phyloP scores from a whole-genome alignment of 495 filamentous ascomycete species.

The Hypomontagnella monticulosa region DNA sequence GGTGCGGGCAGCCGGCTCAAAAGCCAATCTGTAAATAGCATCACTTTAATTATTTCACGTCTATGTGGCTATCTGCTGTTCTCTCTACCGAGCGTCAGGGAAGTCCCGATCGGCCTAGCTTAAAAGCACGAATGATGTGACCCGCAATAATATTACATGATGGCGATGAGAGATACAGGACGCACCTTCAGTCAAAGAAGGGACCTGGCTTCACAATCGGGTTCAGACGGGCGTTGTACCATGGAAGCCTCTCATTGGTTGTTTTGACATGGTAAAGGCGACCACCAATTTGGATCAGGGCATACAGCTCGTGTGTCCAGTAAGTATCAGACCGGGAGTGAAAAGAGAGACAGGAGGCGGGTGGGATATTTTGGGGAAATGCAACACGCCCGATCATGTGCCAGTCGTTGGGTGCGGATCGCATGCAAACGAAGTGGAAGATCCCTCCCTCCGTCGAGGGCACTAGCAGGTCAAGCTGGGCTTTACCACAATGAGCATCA shows the following conservation, averaged over 20 bases:
- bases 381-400: constrained; percentile 35
- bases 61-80: constrained; percentile 9
- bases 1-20: no score
- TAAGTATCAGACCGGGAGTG: neutral
- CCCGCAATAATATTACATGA: constrained; percentile 23
- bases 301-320: constrained; percentile 10
- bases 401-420: constrained; percentile 33
- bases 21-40: no score
- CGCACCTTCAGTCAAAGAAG: constrained; percentile 24
- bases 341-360: constrained; percentile 37
- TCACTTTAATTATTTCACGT: no score
- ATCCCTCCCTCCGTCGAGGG: constrained; percentile 37
- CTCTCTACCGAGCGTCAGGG: constrained; percentile 9
- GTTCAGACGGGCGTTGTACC: constrained; percentile 20
- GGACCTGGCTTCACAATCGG: constrained; percentile 31
- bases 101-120: constrained; percentile 21
- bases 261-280: constrained; percentile 34
- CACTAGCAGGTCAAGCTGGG: constrained; percentile 33
- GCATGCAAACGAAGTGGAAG: constrained; percentile 37
- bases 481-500: neutral
- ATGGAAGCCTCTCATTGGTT: constrained; percentile 18
- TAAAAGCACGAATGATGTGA: constrained; percentile 17
- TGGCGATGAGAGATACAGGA: constrained; percentile 17
- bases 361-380: constrained; percentile 30
- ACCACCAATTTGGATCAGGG: constrained; percentile 32